These are phyloP conservation scores for Fraxinus baroniana DNA, from an alignment of 305 asterid genomes.

Conservation along the genomic window DNA sequence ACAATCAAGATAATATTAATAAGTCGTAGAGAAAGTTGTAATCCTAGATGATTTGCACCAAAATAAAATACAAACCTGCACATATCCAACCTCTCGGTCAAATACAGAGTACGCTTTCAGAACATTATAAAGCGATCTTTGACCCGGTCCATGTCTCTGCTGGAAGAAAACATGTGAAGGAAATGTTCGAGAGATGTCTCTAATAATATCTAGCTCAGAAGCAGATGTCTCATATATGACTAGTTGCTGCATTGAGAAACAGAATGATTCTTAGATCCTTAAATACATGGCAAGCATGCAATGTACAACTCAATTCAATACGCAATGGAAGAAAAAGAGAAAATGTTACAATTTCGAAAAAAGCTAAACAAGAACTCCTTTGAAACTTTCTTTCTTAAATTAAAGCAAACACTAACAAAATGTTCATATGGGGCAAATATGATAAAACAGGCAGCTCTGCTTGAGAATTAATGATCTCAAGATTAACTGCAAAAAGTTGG, in stretches of 20 bases:
- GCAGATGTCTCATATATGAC: slow-evolving; percentile 95
- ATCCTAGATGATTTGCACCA: slow-evolving; percentile 10
- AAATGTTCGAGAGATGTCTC: slow-evolving; percentile 96
- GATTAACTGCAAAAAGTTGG: slow-evolving; percentile 2
- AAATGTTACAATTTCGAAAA: slow-evolving; percentile 10
- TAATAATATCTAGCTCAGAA: slow-evolving; percentile 92
- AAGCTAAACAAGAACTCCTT: background rate
- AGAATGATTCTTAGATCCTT: background rate
- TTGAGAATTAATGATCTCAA: slow-evolving; percentile 9
- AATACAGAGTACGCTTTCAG: slow-evolving; percentile 95
- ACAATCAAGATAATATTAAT: slow-evolving; percentile 36
- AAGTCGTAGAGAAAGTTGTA: slow-evolving; percentile 17
- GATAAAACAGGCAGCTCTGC: background rate
- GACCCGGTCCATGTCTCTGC: slow-evolving; percentile 99
- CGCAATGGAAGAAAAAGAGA: background rate
- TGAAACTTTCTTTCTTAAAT: background rate
- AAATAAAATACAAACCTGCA: slow-evolving; percentile 59
- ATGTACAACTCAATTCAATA: background rate
- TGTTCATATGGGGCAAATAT: slow-evolving; percentile 15
- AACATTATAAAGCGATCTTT: slow-evolving; percentile 95
- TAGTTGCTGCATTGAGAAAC: slow-evolving; percentile 74
- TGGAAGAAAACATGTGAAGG: slow-evolving; percentile 98
- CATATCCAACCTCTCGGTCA: slow-evolving; percentile 98
- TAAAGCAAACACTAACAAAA: slow-evolving; percentile 7
- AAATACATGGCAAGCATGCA: background rate